These are phyloP conservation scores for Gastrolobium villosum DNA, from an alignment of 306 rosid genomes.

Conservation along the genomic window DNA sequence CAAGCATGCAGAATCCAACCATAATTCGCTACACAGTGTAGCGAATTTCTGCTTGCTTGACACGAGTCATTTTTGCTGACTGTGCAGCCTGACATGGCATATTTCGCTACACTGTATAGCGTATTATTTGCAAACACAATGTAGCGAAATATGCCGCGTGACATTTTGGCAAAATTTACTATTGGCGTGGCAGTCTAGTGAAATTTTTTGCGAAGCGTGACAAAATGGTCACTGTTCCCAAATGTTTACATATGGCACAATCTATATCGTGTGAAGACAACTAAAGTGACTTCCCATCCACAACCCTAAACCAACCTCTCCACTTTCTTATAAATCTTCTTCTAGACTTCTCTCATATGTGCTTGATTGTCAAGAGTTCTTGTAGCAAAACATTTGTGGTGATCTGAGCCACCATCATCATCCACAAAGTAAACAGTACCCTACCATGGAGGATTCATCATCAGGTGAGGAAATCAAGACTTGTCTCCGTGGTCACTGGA, in stretches of 20 bases:
- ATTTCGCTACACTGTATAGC: no score
- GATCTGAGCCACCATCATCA: neutral
- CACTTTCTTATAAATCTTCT: constrained; percentile 58
- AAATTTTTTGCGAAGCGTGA: no score
- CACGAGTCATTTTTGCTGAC: no score
- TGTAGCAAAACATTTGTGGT: neutral
- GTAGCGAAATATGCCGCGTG: no score
- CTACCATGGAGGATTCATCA: constrained; percentile 59
- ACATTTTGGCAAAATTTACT: no score
- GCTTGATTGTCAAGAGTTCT: constrained; percentile 41
- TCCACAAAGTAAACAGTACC: neutral
- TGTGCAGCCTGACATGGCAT: no score
- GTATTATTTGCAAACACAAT: no score
- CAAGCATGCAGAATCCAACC: no score
- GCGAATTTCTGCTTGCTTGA: no score
- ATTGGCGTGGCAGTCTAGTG: no score
- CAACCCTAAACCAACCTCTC: constrained; percentile 70
- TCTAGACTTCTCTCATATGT: constrained; percentile 31
- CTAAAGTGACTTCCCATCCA: constrained; percentile 81
- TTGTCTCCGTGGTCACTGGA: constrained; percentile 73
- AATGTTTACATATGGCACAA: constrained; percentile 27
- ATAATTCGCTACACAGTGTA: no score
- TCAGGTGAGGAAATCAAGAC: constrained; percentile 46
- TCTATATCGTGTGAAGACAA: constrained; percentile 75
- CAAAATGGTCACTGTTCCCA: no score